Evolutionary conservation across 1,139 yeast species (phyloP).

Genomic region (Taphrina wiesneri): DNA sequence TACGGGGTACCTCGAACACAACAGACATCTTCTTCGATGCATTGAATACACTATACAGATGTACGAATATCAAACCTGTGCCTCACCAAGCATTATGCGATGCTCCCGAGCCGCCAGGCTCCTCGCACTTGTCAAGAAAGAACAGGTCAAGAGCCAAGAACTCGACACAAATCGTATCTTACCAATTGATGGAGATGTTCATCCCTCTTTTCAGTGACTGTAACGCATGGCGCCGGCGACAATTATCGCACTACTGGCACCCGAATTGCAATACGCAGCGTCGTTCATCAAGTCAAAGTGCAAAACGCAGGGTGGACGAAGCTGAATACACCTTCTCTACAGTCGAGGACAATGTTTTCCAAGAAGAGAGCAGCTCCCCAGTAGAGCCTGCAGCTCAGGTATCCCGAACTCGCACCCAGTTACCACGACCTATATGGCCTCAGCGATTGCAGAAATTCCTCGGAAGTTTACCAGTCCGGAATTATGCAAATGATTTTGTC

Average conservation of each 20-base stretch:
- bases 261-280: not conserved
- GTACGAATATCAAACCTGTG: not conserved
- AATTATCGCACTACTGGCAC: too few relatives aligned
- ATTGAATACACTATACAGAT: not conserved
- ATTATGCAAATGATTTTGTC: constrained; percentile 20
- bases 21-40: not conserved
- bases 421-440: constrained; percentile 3
- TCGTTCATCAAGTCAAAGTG: not conserved
- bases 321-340: not conserved
- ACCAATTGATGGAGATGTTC: not conserved
- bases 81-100: too few relatives aligned
- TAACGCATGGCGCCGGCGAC: too few relatives aligned
- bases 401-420: not conserved
- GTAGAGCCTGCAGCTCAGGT: not conserved
- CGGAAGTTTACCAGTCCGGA: constrained; percentile 19
- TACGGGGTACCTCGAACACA: not conserved
- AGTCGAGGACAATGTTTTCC: not conserved
- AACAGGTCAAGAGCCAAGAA: not conserved
- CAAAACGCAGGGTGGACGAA: not conserved
- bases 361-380: not conserved
- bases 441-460: constrained; percentile 6
- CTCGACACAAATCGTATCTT: not conserved
- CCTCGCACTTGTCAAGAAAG: not conserved
- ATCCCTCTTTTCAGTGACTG: too few relatives aligned
- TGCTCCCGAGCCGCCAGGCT: too few relatives aligned